Evolutionary conservation across 306 rosid genomes (phyloP).

Genomic region (Dicorynia guianensis): DNA sequence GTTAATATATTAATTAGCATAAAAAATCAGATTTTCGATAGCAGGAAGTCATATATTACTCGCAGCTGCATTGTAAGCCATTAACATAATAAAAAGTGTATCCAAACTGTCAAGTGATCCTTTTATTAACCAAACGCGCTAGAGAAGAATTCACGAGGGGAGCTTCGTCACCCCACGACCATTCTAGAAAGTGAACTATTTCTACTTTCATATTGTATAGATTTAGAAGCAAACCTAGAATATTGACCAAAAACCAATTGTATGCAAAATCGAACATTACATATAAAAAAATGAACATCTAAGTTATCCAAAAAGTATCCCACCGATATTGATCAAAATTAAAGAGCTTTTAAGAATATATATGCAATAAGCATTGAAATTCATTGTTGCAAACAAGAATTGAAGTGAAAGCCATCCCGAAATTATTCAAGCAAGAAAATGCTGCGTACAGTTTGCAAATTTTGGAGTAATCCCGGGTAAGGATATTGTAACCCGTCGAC

Average conservation of each 20-base stretch:
- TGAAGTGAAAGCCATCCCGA: too few species aligned
- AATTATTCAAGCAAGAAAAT: too few species aligned
- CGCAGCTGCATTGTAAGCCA: neutral
- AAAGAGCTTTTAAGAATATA: neutral
- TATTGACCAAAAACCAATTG: neutral
- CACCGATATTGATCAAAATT: neutral
- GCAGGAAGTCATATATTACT: neutral
- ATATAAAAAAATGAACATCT: neutral
- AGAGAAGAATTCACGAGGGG: too few species aligned
- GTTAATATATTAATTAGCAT: too few species aligned
- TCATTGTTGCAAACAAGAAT: too few species aligned
- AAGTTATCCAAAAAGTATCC: neutral
- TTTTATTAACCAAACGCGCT: too few species aligned
- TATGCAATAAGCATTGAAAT: too few species aligned
- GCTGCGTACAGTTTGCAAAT: slow-evolving; percentile 66
- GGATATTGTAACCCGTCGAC: slow-evolving; percentile 94
- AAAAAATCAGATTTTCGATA: neutral
- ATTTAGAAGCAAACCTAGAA: neutral
- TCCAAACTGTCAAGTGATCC: neutral
- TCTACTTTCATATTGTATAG: too few species aligned
- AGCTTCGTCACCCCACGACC: neutral
- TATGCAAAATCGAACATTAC: neutral
- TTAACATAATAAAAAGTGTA: neutral
- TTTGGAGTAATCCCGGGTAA: slow-evolving; percentile 94
- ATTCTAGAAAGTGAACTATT: neutral